Evolutionary conservation across 1,284 basidiomycete genomes (phyloP).

Genomic region (Trichosporon coremiiforme): DNA sequence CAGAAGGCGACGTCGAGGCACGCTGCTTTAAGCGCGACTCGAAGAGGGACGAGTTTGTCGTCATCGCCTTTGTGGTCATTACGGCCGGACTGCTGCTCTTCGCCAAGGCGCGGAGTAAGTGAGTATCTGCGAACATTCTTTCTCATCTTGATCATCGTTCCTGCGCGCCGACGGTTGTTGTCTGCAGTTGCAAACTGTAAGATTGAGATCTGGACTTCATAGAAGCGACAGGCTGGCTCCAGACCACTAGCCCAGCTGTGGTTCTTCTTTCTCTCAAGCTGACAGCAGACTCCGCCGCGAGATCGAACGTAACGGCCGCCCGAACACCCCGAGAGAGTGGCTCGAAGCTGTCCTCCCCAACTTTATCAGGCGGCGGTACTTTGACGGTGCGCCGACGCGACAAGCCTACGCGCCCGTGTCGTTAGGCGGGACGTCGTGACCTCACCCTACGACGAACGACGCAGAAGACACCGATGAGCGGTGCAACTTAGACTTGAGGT

Average conservation of each 20-base stretch:
- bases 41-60: conserved; percentile 84
- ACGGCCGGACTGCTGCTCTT: conserved; percentile 78
- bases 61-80: conserved; percentile 81
- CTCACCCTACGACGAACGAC: background rate
- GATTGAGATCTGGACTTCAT: too few relatives aligned
- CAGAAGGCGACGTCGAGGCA: conserved; percentile 92
- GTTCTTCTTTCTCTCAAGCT: too few relatives aligned
- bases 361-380: conserved; percentile 6
- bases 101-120: conserved; percentile 69
- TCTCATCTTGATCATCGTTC: too few relatives aligned
- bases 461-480: too few relatives aligned
- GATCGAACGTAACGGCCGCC: conserved; percentile 32
- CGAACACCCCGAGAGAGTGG: conserved; percentile 35
- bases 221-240: too few relatives aligned
- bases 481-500: background rate
- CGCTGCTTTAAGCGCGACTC: conserved; percentile 85
- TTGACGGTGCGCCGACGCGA: background rate
- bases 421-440: background rate
- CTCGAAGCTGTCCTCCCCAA: conserved; percentile 27
- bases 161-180: too few relatives aligned
- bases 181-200: too few relatives aligned
- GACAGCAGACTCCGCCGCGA: conserved; percentile 31
- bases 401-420: conserved; percentile 16
- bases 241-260: too few relatives aligned
- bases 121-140: too few relatives aligned